Evolutionary conservation across 2,329 filamentous ascomycete species (phyloP).

Genomic region (Aspergillus novofumigatus): DNA sequence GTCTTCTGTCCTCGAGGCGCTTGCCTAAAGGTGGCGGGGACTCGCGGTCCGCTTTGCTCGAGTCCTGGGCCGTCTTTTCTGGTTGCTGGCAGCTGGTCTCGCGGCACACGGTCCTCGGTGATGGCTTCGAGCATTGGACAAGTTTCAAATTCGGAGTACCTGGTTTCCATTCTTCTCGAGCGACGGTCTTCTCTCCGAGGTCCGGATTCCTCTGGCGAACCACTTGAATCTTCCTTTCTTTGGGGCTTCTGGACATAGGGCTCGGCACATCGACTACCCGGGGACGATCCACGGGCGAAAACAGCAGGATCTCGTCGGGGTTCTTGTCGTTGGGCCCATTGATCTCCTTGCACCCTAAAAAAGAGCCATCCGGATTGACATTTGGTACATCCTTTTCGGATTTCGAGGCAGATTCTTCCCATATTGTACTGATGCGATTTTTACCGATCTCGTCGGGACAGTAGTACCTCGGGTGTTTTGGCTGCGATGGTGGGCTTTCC

Average conservation of each 20-base stretch:
- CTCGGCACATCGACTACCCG: slow-evolving; percentile 19
- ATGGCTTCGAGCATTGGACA: slow-evolving; percentile 33
- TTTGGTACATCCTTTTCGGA: slow-evolving; percentile 17
- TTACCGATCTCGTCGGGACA: slow-evolving; percentile 38
- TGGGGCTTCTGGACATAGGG: slow-evolving; percentile 19
- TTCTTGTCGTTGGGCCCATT: slow-evolving; percentile 31
- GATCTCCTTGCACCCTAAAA: slow-evolving; percentile 40
- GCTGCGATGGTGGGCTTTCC: slow-evolving; percentile 4
- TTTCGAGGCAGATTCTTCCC: slow-evolving; percentile 27
- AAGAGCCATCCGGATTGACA: slow-evolving; percentile 31
- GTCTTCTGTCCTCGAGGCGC: slow-evolving; percentile 11
- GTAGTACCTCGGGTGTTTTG: slow-evolving; percentile 27
- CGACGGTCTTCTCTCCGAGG: slow-evolving; percentile 15
- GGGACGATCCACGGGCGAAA: slow-evolving; percentile 25
- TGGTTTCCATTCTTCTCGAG: slow-evolving; percentile 27
- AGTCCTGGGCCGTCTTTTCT: slow-evolving; percentile 15
- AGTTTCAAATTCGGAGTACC: slow-evolving; percentile 33
- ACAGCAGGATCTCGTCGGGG: slow-evolving; percentile 36
- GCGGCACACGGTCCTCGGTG: slow-evolving; percentile 21
- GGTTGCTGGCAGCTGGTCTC: slow-evolving; percentile 15
- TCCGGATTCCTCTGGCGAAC: slow-evolving; percentile 7
- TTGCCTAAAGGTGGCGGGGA: slow-evolving; percentile 9
- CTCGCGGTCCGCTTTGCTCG: slow-evolving; percentile 22
- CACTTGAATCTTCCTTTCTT: slow-evolving; percentile 12
- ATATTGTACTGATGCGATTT: slow-evolving; percentile 33